These are phyloP conservation scores for Aspergillus kassunensis DNA, from an alignment of 495 filamentous ascomycete genomes.

Conservation along the genomic window DNA sequence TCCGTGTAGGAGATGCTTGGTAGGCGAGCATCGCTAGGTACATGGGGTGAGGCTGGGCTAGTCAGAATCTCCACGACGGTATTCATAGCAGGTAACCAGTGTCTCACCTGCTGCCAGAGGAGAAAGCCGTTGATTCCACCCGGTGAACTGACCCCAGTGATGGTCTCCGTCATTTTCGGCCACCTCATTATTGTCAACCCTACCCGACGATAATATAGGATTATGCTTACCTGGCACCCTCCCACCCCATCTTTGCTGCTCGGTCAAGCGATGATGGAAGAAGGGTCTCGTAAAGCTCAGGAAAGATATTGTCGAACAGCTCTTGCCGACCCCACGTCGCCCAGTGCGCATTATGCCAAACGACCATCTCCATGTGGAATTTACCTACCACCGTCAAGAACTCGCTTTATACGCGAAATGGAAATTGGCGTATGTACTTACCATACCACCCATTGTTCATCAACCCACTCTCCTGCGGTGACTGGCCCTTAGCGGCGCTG, in stretches of 20 bases:
- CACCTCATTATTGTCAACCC: background rate
- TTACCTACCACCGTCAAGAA: constrained; percentile 1
- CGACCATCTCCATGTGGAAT: constrained; percentile 21
- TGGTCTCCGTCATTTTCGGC: constrained; percentile 18
- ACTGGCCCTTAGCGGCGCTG: constrained; percentile 15
- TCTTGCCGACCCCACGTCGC: constrained; percentile 17
- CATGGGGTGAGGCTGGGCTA: constrained; percentile 13
- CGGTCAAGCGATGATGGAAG: constrained; percentile 11
- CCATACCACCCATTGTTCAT: constrained; percentile 23
- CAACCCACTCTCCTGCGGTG: constrained; percentile 18
- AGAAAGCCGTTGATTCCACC: constrained; percentile 16
- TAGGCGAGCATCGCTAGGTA: constrained; percentile 15
- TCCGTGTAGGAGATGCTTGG: constrained; percentile 10
- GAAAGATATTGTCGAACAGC: constrained; percentile 13
- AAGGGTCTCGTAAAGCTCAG: constrained; percentile 10
- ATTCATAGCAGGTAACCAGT: background rate
- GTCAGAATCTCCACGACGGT: background rate
- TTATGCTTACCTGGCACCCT: constrained; percentile 10
- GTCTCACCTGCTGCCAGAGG: constrained; percentile 17
- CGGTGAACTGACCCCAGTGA: constrained; percentile 13
- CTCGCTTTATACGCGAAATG: background rate
- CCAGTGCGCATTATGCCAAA: constrained; percentile 20
- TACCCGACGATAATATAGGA: background rate
- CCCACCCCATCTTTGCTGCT: constrained; percentile 17
- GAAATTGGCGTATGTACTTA: background rate